Conservation (phyloP, 345 rosid species). For the Murraya paniculata region DNA sequence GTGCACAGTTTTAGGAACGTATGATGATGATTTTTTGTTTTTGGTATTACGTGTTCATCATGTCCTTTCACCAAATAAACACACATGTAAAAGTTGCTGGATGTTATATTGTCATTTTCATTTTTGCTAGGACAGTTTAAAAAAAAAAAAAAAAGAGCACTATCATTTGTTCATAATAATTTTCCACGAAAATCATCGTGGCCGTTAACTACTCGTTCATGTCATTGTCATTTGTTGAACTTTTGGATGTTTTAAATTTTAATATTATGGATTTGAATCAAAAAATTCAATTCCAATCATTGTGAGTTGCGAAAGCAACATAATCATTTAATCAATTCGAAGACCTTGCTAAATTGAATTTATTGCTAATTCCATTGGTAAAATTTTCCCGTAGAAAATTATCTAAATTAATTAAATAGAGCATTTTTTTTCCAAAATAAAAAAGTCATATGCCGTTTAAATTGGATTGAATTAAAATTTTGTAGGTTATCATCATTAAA, state of each 20-base stretch:
- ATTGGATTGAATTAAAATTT: not conserved
- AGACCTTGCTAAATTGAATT: too few species aligned
- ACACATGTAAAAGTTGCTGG: not conserved
- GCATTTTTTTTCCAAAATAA: too few species aligned
- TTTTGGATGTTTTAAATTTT: too few species aligned
- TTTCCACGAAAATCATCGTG: not conserved
- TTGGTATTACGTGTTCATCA: not conserved
- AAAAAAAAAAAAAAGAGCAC: not conserved
- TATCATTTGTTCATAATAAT: slow-evolving; percentile 1
- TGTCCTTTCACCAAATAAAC: not conserved
- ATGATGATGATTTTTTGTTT: not conserved
- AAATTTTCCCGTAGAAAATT: too few species aligned
- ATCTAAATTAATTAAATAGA: too few species aligned
- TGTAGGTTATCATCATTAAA: not conserved
- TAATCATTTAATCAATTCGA: too few species aligned
- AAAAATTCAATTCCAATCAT: too few species aligned
- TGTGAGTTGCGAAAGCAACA: too few species aligned
- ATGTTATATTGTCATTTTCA: not conserved
- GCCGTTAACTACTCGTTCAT: not conserved
- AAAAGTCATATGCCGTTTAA: not conserved
- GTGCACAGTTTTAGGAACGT: not conserved
- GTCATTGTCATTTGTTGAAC: not conserved
- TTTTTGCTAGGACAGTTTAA: not conserved
- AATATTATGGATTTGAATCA: too few species aligned
- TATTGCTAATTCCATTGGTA: too few species aligned